Conservation (phyloP, 768 basidiomycete genomes). For the Suillus subluteus region DNA sequence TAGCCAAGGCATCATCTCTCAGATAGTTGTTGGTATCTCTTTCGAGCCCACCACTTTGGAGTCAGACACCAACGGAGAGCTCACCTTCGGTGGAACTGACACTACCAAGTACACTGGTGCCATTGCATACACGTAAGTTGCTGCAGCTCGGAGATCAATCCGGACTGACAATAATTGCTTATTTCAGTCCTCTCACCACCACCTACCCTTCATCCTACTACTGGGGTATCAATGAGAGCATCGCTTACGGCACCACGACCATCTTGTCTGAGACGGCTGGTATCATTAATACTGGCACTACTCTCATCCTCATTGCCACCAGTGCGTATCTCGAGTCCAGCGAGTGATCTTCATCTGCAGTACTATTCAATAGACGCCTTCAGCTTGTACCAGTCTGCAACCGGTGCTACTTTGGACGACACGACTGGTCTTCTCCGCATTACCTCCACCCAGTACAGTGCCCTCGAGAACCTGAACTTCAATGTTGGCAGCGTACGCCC, state of each 20-base stretch:
- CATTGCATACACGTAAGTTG: background rate
- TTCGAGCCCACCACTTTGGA: conserved; percentile 47
- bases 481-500: background rate
- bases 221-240: background rate
- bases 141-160: background rate
- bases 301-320: background rate
- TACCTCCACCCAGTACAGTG: background rate
- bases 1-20: conserved; percentile 41
- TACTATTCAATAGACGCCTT: background rate
- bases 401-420: background rate
- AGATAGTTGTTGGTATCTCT: conserved; percentile 50
- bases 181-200: background rate
- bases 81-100: background rate
- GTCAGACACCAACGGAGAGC: background rate
- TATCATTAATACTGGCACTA: background rate
- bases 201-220: background rate
- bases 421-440: background rate
- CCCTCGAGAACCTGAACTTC: background rate
- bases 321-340: background rate
- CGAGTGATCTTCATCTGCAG: background rate
- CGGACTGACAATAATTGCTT: background rate
- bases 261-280: background rate
- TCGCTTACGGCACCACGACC: background rate
- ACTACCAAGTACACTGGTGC: background rate
- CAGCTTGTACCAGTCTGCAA: background rate